Percentiles rank a stretch among this genome's conserved stretches.
Evolutionary conservation across 83 land plant species (phyloP).

Genomic region (Thuja plicata): DNA sequence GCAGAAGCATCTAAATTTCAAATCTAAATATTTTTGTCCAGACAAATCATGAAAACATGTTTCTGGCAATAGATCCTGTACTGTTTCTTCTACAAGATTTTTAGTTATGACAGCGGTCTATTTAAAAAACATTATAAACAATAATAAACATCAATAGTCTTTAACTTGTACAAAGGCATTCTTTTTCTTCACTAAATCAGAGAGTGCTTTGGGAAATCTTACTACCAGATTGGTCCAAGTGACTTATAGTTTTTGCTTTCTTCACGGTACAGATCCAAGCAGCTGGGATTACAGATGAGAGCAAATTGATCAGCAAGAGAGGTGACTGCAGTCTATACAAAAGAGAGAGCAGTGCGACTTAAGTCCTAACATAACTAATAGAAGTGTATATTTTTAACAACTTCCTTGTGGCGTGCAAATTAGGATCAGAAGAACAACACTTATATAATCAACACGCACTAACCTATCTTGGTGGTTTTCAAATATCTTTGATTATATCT

Average conservation of each 20-base stretch:
- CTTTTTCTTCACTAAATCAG: not conserved
- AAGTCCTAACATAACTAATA: not conserved
- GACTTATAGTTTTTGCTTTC: slow-evolving; percentile 7
- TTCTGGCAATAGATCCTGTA: not conserved
- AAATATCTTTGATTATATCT: too few relatives aligned
- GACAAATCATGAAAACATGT: not conserved
- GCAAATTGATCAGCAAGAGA: slow-evolving; percentile 83
- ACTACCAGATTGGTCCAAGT: not conserved
- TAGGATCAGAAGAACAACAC: too few relatives aligned
- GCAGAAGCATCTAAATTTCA: not conserved
- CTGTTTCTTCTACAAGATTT: not conserved
- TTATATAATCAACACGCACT: too few relatives aligned
- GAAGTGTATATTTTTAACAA: too few relatives aligned
- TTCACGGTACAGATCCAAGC: slow-evolving; percentile 69
- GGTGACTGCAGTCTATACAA: slow-evolving; percentile 86
- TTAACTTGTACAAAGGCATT: not conserved
- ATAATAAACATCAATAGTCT: not conserved
- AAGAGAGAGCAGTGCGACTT: slow-evolving; percentile 72
- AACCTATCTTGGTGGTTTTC: too few relatives aligned
- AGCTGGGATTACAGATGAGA: slow-evolving; percentile 72
- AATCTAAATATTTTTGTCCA: not conserved
- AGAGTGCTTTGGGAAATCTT: not conserved
- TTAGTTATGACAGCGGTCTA: not conserved
- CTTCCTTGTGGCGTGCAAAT: too few relatives aligned
- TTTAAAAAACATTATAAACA: not conserved